Conservation (phyloP, 2,329 filamentous ascomycete species). For the Venturiaceae sp. region DNA sequence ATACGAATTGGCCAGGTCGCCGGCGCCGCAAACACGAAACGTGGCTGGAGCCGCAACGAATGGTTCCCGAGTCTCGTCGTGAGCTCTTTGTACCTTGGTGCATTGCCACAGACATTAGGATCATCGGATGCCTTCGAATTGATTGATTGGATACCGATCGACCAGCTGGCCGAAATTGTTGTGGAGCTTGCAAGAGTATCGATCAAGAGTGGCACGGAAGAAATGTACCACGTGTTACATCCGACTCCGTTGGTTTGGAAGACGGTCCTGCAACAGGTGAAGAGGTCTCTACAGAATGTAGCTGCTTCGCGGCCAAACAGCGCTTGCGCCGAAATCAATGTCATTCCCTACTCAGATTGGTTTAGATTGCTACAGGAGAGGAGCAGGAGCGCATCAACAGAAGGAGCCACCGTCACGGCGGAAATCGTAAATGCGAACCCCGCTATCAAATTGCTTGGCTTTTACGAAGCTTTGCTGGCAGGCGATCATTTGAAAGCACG, state of each 20-base stretch:
- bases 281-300: no score
- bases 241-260: not conserved
- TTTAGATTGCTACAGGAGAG: not conserved
- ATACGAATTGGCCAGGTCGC: conserved; percentile 1
- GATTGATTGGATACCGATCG: conserved; percentile 3
- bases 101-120: not conserved
- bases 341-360: not conserved
- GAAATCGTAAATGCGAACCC: not conserved
- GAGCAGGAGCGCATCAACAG: not conserved
- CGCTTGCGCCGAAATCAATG: not conserved
- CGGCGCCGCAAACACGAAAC: not conserved
- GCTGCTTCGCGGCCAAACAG: no score
- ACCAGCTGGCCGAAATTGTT: not conserved
- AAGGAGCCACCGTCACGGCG: not conserved
- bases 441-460: not conserved
- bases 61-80: conserved; percentile 1
- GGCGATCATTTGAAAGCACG: not conserved
- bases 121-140: not conserved
- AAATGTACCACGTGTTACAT: not conserved
- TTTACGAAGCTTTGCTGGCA: not conserved
- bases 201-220: not conserved
- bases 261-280: not conserved
- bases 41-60: not conserved
- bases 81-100: not conserved
- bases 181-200: not conserved